phyloP scores from a whole-genome alignment of 805 yeast genomes.

The Lachancea kluyveri region DNA sequence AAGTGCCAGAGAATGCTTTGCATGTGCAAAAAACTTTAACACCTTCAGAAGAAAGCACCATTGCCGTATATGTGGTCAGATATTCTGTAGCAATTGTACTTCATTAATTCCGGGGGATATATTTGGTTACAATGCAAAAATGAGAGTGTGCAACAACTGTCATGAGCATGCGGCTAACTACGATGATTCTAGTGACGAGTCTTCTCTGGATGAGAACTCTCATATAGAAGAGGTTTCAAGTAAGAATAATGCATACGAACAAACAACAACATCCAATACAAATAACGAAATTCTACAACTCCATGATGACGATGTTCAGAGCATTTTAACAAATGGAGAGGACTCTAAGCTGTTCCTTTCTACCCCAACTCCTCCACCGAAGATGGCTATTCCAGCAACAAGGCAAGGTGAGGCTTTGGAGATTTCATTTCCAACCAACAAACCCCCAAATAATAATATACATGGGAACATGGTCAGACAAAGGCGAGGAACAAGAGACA shows the following conservation, averaged over 20 bases:
- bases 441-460: slow-evolving; percentile 1
- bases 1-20: slow-evolving; percentile 79
- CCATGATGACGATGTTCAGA: slow-evolving; percentile 30
- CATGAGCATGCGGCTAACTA: slow-evolving; percentile 54
- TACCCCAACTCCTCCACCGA: slow-evolving; percentile 56
- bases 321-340: slow-evolving; percentile 29
- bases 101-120: slow-evolving; percentile 58
- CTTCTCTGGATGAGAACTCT: slow-evolving; percentile 29
- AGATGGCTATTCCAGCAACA: slow-evolving; percentile 77
- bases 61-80: slow-evolving; percentile 93
- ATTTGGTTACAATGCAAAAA: slow-evolving; percentile 58
- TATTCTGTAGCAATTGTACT: slow-evolving; percentile 83
- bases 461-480: slow-evolving; percentile 9
- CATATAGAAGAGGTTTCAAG: slow-evolving; percentile 29
- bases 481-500: slow-evolving; percentile 15
- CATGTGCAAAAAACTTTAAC: slow-evolving; percentile 73
- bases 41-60: slow-evolving; percentile 91
- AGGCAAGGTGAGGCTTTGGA: slow-evolving; percentile 74
- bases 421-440: slow-evolving; percentile 39
- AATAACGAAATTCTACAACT: slow-evolving; percentile 19
- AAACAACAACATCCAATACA: not conserved
- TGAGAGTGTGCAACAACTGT: slow-evolving; percentile 76
- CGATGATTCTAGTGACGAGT: slow-evolving; percentile 70
- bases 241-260: slow-evolving; percentile 1
- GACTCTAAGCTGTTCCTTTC: slow-evolving; percentile 31